These are phyloP conservation scores for Solanum hybrid DNA, from an alignment of 305 asterid genomes.

Conservation along the genomic window DNA sequence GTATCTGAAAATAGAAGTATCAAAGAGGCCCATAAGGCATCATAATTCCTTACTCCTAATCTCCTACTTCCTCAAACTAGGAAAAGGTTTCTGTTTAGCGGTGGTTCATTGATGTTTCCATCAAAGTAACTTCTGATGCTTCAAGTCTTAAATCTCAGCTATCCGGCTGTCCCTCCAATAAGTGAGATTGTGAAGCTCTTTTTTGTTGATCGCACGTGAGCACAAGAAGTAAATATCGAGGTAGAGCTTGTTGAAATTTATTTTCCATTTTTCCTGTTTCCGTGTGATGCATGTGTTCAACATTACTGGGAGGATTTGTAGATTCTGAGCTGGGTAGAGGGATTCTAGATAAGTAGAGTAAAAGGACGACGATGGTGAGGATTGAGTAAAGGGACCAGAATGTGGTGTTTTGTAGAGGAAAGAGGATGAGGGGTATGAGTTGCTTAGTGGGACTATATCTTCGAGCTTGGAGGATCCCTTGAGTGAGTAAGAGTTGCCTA, in stretches of 20 bases:
- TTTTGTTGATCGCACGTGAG: neutral
- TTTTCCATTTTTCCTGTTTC: neutral
- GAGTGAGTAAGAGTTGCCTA: neutral
- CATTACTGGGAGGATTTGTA: neutral
- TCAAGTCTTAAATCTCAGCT: neutral
- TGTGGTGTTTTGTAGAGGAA: neutral
- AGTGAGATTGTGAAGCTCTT: neutral
- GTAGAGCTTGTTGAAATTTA: slow-evolving; percentile 1
- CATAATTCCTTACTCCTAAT: neutral
- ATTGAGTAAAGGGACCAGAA: neutral
- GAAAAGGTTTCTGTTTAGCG: neutral
- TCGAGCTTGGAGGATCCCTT: neutral
- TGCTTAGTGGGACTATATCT: neutral
- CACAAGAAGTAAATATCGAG: neutral
- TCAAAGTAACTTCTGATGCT: slow-evolving; percentile 1
- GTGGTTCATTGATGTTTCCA: neutral
- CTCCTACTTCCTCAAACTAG: neutral
- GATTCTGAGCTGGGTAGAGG: neutral
- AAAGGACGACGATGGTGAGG: neutral
- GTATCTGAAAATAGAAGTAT: slow-evolving; percentile 43
- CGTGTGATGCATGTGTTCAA: neutral
- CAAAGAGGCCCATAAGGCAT: neutral
- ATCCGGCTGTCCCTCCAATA: neutral
- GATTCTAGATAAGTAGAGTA: neutral
- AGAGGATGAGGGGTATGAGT: neutral